Evolutionary conservation across 202 grass and related monocot species (phyloP), one percentile per base, ranked within the genome.

Genomic region (Setaria italica): DNA sequence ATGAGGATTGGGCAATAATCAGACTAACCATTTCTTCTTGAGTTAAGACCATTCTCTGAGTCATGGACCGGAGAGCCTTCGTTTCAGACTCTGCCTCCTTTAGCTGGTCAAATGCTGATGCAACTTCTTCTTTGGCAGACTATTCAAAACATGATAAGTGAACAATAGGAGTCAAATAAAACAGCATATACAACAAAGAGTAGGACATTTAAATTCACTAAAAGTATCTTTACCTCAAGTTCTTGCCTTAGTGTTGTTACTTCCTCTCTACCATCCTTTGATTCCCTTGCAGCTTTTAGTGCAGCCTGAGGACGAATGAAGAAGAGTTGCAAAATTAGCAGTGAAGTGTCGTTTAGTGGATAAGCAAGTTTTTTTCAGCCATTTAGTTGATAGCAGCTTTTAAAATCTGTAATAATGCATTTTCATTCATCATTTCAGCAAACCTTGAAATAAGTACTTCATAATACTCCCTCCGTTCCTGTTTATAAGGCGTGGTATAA

Each of bases 21-120:
- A 85, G 60, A 70, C 88, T 78, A 79, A 99, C 97, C 97, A 97
- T 99, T 89, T 99, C 97, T 88, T 99, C 97, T 87, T 99, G 92
- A 34, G 92, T 94, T 85, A 99, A 91, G 77, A 99, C 81, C 97
- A 97, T 99, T 90, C 97, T 92, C 60, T 99, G 90, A 85, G 94
- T 97, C 92, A 94, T 97, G 48, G 88, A 91, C 8, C 90, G 86
- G 50, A 99, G 90, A 76, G 92, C 82, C 84, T 91, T 97, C 34
- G 92, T 88, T 85, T 99, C 94, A 29, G 88, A 89, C 84, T 99
- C 97, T 41, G 85, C 88, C 82, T 97, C 94, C 79, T 88, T 99
- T 78, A 99, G 86, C 82, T 97, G 97, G 39, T 92, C 88, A 54
- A 91, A 68, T 43, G 85, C 90, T 62, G 89, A 77, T 72, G 83